These are phyloP conservation scores for Solioccasus polychromus DNA, from an alignment of 768 basidiomycete species.

Conservation along the genomic window DNA sequence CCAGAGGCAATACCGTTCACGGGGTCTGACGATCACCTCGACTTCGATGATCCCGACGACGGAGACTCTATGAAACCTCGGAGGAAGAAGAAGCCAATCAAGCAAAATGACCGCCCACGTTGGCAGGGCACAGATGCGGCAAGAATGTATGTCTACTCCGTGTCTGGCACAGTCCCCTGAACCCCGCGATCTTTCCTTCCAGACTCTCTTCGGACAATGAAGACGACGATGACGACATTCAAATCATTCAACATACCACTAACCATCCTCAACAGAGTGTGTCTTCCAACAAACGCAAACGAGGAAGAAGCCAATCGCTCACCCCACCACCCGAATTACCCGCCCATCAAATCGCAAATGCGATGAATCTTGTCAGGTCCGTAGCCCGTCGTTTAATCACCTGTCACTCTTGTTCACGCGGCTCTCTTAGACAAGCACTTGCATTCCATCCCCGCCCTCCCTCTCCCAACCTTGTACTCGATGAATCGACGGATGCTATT, in stretches of 20 bases:
- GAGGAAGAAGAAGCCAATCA: conserved; percentile 38
- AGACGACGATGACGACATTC: conserved; percentile 43
- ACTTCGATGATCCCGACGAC: conserved; percentile 11
- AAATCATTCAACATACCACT: conserved; percentile 38
- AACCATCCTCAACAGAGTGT: conserved; percentile 2
- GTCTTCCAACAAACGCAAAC: conserved; percentile 41
- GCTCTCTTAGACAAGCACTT: conserved; percentile 44
- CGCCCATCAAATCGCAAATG: conserved; percentile 49
- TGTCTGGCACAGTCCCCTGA: no score
- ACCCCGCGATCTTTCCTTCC: conserved; percentile 5
- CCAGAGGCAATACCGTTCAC: conserved; percentile 24
- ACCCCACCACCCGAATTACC: conserved; percentile 73
- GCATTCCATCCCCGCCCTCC: conserved; percentile 38
- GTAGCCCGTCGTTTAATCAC: conserved; percentile 8
- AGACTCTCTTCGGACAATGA: conserved; percentile 43
- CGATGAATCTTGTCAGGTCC: conserved; percentile 62
- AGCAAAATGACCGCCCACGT: conserved; percentile 29
- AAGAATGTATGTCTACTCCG: conserved; percentile 41
- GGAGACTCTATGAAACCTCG: conserved; percentile 35
- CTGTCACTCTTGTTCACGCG: conserved; percentile 3
- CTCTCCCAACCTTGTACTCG: conserved; percentile 43
- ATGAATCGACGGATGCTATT: conserved; percentile 49
- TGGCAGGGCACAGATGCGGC: conserved; percentile 44
- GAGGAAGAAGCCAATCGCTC: conserved; percentile 60
- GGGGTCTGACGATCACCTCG: conserved; percentile 23